A percentile compares a stretch with the other conserved stretches of the same genome.
Evolutionary conservation across 768 basidiomycete species (phyloP).

Genomic region (Mycena amicta): DNA sequence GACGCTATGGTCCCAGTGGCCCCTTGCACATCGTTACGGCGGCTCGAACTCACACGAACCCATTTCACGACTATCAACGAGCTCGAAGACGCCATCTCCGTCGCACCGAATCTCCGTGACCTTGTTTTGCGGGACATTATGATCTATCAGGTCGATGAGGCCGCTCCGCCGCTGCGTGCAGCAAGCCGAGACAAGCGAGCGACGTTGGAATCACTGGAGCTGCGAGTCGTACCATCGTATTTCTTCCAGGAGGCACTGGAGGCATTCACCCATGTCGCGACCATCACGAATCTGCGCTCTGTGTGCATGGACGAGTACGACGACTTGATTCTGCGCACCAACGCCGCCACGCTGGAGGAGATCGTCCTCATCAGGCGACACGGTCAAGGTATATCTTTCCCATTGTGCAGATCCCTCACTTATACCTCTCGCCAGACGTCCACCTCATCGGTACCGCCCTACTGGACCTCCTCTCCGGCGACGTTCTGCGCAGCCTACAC

Average conservation of each 20-base stretch:
- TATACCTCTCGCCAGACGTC: neutral
- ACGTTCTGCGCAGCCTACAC: neutral
- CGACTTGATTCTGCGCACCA: neutral
- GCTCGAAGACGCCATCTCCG: neutral
- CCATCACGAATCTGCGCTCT: neutral
- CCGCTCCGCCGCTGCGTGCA: neutral
- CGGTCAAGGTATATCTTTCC: neutral
- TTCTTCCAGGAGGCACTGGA: neutral
- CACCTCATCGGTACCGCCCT: neutral
- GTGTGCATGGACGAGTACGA: constrained; percentile 2
- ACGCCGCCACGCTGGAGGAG: neutral
- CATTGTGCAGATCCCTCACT: neutral
- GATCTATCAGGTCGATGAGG: neutral
- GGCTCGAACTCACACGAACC: neutral
- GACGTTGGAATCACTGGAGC: neutral
- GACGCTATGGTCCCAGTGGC: neutral
- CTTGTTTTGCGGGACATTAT: neutral
- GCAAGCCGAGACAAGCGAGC: neutral
- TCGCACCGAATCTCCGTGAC: neutral
- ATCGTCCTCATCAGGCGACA: neutral
- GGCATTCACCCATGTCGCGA: neutral
- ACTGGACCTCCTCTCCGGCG: neutral
- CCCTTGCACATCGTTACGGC: neutral
- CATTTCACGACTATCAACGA: neutral
- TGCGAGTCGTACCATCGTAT: neutral